These are phyloP conservation scores for Quercus cerris DNA, from an alignment of 306 rosid genomes.

Conservation along the genomic window DNA sequence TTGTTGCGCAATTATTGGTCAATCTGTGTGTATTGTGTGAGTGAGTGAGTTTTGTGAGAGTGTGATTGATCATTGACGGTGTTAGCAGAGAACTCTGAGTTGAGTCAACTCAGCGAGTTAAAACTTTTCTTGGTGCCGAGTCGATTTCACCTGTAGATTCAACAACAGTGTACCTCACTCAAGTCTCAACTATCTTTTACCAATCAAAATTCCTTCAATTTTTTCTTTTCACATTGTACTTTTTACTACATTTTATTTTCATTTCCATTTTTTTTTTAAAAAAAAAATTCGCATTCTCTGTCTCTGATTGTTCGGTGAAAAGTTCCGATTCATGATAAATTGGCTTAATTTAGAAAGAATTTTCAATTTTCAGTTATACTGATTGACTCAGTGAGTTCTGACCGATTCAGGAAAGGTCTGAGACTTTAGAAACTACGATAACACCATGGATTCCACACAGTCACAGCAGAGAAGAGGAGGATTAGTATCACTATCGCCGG, in stretches of 20 bases:
- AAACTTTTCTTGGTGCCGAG: neutral
- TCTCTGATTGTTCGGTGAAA: neutral
- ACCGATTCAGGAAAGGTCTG: constrained; percentile 16
- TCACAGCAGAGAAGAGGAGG: constrained; percentile 75
- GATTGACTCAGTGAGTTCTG: neutral
- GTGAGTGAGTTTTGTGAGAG: neutral
- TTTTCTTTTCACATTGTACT: neutral
- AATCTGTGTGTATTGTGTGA: neutral
- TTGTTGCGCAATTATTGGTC: neutral
- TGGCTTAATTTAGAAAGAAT: neutral
- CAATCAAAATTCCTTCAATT: neutral
- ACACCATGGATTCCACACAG: constrained; percentile 58
- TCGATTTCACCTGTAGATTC: neutral
- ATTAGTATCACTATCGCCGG: constrained; percentile 77
- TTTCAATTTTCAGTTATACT: constrained; percentile 4
- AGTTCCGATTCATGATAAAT: neutral
- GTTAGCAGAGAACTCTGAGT: neutral
- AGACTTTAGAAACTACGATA: constrained; percentile 1
- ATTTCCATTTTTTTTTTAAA: neutral
- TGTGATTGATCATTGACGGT: neutral
- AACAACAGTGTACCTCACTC: neutral
- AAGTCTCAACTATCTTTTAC: neutral
- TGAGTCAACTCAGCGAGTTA: constrained; percentile 24
- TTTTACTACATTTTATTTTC: neutral
- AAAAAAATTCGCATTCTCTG: too few relatives aligned